These are phyloP conservation scores for Myxozyma kluyveri DNA, from an alignment of 805 yeast genomes.

Conservation along the genomic window DNA sequence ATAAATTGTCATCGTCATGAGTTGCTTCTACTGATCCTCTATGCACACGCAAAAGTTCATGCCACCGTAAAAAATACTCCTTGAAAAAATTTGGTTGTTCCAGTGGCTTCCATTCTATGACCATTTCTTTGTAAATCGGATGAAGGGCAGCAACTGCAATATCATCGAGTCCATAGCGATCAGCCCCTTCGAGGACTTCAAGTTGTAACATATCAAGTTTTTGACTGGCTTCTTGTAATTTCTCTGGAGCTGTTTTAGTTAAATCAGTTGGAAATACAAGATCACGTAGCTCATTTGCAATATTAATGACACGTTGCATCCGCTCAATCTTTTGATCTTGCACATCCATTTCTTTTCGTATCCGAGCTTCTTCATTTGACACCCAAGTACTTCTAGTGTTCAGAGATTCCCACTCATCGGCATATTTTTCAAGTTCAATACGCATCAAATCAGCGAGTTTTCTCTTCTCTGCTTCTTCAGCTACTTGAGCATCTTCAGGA, in stretches of 20 bases:
- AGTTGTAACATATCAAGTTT: conserved; percentile 31
- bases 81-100: conserved; percentile 38
- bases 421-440: conserved; percentile 24
- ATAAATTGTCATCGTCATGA: neutral
- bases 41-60: conserved; percentile 22
- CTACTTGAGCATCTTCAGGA: neutral
- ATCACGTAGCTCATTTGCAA: conserved; percentile 3
- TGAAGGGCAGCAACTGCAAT: conserved; percentile 32
- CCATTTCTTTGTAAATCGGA: conserved; percentile 20
- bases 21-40: neutral
- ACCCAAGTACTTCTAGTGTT: conserved; percentile 22
- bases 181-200: conserved; percentile 26
- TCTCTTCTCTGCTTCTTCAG: conserved; percentile 9
- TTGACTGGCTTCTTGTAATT: conserved; percentile 39
- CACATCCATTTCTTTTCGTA: conserved; percentile 15
- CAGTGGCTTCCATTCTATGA: conserved; percentile 43
- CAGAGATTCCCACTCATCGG: conserved; percentile 29
- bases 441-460: conserved; percentile 26
- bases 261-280: neutral
- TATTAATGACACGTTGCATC: conserved; percentile 10
- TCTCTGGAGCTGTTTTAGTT: neutral
- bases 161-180: conserved; percentile 30
- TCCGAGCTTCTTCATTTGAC: conserved; percentile 10
- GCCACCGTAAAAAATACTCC: conserved; percentile 38
- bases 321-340: conserved; percentile 21